Conservation (phyloP, 345 rosid genomes). For the Carallia brachiata region DNA sequence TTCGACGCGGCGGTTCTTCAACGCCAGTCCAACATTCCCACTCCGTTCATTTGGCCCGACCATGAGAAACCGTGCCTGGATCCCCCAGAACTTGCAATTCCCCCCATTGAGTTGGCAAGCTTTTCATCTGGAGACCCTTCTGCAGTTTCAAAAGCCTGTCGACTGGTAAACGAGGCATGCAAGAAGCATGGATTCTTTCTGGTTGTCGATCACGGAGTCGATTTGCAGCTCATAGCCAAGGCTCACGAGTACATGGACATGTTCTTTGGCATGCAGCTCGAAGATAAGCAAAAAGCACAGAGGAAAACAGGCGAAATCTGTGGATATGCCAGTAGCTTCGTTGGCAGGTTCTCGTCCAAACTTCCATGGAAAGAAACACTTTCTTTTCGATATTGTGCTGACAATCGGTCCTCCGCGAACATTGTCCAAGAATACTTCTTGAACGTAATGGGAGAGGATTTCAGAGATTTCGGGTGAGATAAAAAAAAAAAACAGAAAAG, state of each 20-base stretch:
- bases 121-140: slow-evolving; percentile 51
- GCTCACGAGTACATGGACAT: slow-evolving; percentile 69
- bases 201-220: slow-evolving; percentile 83
- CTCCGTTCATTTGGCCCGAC: slow-evolving; percentile 90
- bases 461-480: slow-evolving; percentile 63
- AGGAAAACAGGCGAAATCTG: slow-evolving; percentile 77
- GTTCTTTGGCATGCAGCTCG: slow-evolving; percentile 70
- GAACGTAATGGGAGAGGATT: slow-evolving; percentile 68
- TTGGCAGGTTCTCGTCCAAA: slow-evolving; percentile 83
- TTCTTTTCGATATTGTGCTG: slow-evolving; percentile 61
- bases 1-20: slow-evolving; percentile 63
- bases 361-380: slow-evolving; percentile 99
- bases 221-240: slow-evolving; percentile 46
- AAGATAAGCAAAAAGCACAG: slow-evolving; percentile 66
- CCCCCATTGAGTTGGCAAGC: slow-evolving; percentile 61
- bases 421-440: slow-evolving; percentile 60
- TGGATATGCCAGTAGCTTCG: slow-evolving; percentile 95
- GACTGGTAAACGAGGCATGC: slow-evolving; percentile 68
- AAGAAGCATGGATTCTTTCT: slow-evolving; percentile 79
- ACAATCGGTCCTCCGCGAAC: slow-evolving; percentile 31
- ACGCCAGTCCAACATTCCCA: slow-evolving; percentile 50
- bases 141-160: slow-evolving; percentile 42
- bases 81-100: slow-evolving; percentile 61
- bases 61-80: slow-evolving; percentile 55
- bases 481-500: too few species aligned